Evolutionary conservation across 2,329 filamentous ascomycete species (phyloP), one percentile per base, ranked within the genome.

Genomic region (Leptoxyphium fumago): DNA sequence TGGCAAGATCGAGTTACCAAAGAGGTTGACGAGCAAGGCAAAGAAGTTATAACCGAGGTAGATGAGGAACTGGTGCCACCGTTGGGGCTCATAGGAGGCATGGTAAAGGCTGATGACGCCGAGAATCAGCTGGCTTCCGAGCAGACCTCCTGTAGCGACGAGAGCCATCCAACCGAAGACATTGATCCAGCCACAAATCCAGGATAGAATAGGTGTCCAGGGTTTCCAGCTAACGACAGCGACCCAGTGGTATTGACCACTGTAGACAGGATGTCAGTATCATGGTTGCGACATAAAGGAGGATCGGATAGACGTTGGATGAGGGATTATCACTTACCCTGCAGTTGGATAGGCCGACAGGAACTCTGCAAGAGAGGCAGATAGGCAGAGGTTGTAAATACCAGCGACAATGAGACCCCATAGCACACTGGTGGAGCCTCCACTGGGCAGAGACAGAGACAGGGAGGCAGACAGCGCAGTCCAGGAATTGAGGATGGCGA

Each of bases 21-120:
- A 78, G 1, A 74, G 72, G 49, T 83, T 83, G 59, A 82, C 65
- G 40, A 71, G 43, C 44, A 83, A 75, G 4, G 74, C 75, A 10
- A 72, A 57, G 15, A 75, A 46, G 6, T 73, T 76, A 50, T 76
- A 77, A 8, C 58, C 77, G 30, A 80, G 68, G 57, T 82, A 83
- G 38, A 84, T 77, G 18, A 82, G 64, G 58, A 83, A 83, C 49
- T 81, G 76, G 52, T 84, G 78, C 76, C 78, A 83, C 1, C 73
- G 53, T 52, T 77, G 59, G 5, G 71, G 48, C 38, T 68, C 64
- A 52, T 78, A 82, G 40, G 64, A 63, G 1, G 73, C 67, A 48
- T 78, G 64, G 57, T 76, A 69, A 28, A 83, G 62, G 1, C 70
- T 66, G 43, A 82, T 75, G 17, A 79, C 67, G 42, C 77, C 74